Evolutionary conservation across 192 early-diverging fungal genomes (phyloP), one percentile per base, ranked within the genome.

Genomic region (Jimgerdemannia flammicorona): DNA sequence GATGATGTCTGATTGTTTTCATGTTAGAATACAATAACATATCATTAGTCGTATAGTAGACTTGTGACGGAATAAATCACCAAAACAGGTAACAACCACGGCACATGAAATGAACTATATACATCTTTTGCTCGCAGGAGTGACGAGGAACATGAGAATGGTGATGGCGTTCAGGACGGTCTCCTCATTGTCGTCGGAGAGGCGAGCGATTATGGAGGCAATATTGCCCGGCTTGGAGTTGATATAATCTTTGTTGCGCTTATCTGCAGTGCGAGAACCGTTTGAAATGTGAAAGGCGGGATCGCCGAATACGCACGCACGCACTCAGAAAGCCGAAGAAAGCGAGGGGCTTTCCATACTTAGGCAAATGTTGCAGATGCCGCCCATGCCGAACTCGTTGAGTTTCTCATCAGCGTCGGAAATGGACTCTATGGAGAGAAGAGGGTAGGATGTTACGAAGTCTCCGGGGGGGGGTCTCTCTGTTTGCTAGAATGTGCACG

Each of bases 301-400:
- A 59, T 59, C 49, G 6, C 14, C 14, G 49, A 59, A 59, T 10
- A 59, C 49, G 49, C 6, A 10, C 14, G 2, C 49, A 59, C 49
- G 14, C n/a, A n/a, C n/a, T n/a, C n/a, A n/a, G n/a, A n/a, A n/a
- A n/a, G n/a, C 49, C 49, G 14, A 80, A 29, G 29, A 29, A 29
- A 29, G 29, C 29, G 29, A 29, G 29, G 29, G 29, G 29, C 29
- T 29, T 29, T 29, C 29, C 29, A 29, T 29, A 29, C 78, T 74
- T 49, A 79, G 65, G n/a, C 79, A 76, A 59, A 80, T 64, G 70
- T 80, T 80, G n/a, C 70, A 70, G 4, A 80, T 19, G 4, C 79
- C 79, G 18, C 79, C 79, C 44, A 73, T 64, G 0, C 79, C 79
- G 70, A 76, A 73, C 69, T 80, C 79, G 8, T 17, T 54, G 11